phyloP scores from a whole-genome alignment of 352 stramenopile genomes.

The Globisporangium paddicum region DNA sequence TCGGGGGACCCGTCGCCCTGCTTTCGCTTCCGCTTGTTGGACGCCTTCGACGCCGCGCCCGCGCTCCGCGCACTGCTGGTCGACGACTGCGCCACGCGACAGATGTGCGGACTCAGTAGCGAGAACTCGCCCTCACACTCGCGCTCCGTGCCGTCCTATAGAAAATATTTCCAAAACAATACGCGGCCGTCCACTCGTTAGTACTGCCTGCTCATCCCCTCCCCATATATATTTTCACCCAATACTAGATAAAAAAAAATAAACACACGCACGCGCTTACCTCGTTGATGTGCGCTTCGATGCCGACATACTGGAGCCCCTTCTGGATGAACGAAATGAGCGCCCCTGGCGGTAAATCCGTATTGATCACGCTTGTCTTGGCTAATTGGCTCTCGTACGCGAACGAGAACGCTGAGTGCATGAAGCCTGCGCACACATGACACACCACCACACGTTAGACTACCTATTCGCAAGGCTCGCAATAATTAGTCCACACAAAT shows the following conservation, averaged over 20 bases:
- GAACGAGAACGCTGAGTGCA: conserved; percentile 98
- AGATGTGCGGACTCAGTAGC: conserved; percentile 90
- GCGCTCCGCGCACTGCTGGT: conserved; percentile 57
- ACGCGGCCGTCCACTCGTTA: neutral
- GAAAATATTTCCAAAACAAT: neutral
- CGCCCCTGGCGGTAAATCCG: conserved; percentile 93
- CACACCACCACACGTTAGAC: neutral
- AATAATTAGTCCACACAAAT: neutral
- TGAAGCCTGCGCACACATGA: conserved; percentile 65
- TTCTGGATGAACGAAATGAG: conserved; percentile 99
- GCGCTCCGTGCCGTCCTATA: conserved; percentile 76
- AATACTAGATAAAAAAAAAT: conserved; percentile 24
- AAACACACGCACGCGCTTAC: conserved; percentile 18
- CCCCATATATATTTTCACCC: conserved; percentile 19
- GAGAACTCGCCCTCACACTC: conserved; percentile 90
- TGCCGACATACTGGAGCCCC: conserved; percentile 93
- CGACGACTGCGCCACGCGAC: conserved; percentile 75
- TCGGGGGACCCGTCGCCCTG: conserved; percentile 54
- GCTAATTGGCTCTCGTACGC: conserved; percentile 96
- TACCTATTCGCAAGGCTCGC: neutral
- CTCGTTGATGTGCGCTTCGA: conserved; percentile 89
- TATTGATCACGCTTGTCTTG: conserved; percentile 91
- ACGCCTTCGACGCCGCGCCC: conserved; percentile 31
- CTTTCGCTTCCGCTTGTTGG: conserved; percentile 86
- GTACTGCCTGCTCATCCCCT: conserved; percentile 4